phyloP scores from a whole-genome alignment of 2,329 filamentous ascomycete genomes.

The Diaporthe australafricana region DNA sequence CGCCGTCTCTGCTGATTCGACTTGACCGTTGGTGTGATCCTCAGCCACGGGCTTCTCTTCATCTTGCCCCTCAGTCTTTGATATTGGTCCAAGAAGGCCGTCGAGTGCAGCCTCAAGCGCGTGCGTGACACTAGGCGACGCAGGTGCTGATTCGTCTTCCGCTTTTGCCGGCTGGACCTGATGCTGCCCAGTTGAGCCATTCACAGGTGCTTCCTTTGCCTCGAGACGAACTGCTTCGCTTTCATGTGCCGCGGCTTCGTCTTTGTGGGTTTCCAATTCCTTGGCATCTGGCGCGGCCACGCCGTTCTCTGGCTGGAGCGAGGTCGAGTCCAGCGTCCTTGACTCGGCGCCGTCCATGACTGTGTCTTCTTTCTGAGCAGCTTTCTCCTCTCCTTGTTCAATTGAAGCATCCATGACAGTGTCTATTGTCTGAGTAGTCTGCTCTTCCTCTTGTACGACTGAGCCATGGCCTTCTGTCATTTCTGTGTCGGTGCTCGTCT shows the following conservation, averaged over 20 bases:
- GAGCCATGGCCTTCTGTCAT: constrained; percentile 3
- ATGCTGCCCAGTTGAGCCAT: not conserved
- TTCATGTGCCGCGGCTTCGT: not conserved
- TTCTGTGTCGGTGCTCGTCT: constrained; percentile 15
- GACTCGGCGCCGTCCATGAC: not conserved
- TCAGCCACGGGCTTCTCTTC: not conserved
- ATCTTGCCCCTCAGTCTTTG: not conserved
- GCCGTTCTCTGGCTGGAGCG: not conserved
- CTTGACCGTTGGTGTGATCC: not conserved
- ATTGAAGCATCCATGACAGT: not conserved
- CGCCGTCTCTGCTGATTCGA: not conserved
- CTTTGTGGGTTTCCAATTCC: constrained; percentile 14
- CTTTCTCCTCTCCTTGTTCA: not conserved
- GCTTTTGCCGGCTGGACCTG: not conserved
- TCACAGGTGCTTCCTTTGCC: not conserved
- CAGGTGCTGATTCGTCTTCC: constrained; percentile 13
- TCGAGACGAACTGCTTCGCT: not conserved
- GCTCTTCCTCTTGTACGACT: not conserved
- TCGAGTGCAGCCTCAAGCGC: constrained; percentile 43
- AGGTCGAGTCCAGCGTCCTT: not conserved
- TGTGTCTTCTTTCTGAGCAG: not conserved
- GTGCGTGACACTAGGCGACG: constrained; percentile 40
- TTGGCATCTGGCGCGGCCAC: constrained; percentile 9
- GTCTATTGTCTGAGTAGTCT: not conserved
- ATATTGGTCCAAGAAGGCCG: constrained; percentile 36